Evolutionary conservation across 352 stramenopile species (phyloP), one percentile per base, ranked within the genome.

Genomic region (Ophiocytium majus): DNA sequence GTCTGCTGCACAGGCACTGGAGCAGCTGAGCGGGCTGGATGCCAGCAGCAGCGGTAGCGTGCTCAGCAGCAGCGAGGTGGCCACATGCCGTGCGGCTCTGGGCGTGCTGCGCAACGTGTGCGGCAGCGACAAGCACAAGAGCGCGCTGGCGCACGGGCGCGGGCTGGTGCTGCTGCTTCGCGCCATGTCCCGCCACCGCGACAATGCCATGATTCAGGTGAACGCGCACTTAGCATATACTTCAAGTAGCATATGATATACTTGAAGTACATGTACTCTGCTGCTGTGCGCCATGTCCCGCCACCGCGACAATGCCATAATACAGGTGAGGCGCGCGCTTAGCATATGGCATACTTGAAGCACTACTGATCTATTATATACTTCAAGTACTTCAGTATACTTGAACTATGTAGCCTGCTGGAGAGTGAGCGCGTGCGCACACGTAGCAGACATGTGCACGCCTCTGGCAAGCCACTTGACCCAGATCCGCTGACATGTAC

Each of bases 101-200:
- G 75, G 75, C 50, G 75, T 81, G 1, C 14, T 81, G 31, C 75
- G 75, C 36, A 81, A 81, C 50, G 75, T 81, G 17, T 81, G 75
- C 36, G 75, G 75, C 31, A 81, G 49, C 49, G 75, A 81, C 50
- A 81, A 28, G 32, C 75, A 81, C 75, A 81, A 81, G 36, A 50
- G 19, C 31, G 32, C 75, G 1, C 31, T 81, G 37, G 75, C 32
- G 36, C 31, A 81, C 31, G 32, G 32, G 14, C 19, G 75, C 31
- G 75, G 75, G 1, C 75, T 81, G 5, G 10, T 9, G 32, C 50
- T 36, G 1, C n/a, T 81, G 31, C 75, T 81, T 32, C 1, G 9
- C 5, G 75, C 19, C 50, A 57, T 81, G 75, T 10, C 1, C 5
- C 37, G 5, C 14, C 75, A 81, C 32, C 1, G 9, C 5, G 19